Evolutionary conservation across 208 protist species (phyloP), one percentile per base, ranked within the genome.

Genomic region (Trypanosoma boissoni): DNA sequence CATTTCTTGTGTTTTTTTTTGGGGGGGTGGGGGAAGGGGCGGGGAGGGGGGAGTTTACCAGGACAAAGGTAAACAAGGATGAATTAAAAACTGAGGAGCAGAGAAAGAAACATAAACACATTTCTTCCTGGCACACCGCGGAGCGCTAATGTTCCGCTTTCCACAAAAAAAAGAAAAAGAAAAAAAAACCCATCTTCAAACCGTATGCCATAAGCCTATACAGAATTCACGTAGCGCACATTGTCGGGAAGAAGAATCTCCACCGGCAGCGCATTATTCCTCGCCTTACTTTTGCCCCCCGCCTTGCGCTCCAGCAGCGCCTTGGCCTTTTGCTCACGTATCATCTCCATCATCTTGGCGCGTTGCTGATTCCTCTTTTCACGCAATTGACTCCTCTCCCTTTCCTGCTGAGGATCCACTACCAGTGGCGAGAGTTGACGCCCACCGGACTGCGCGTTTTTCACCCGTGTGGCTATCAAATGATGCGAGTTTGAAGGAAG

Each of bases 341-440:
- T 92, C 41, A 85, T 78, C 58, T 80, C 74, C 68, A 81, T 76
- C 80, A 91, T 86, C n/a, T 72, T 72, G 46, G 68, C 66, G 3
- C 85, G 80, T 42, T 92, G 78, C 48, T 61, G 66, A 48, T 92
- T 80, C 5, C 85, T 72, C 55, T 80, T 80, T 49, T 78, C 81
- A n/a, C 77, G 70, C 3, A 69, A 68, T n/a, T 52, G 43, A 31
- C 61, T 64, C 42, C 78, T 68, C 56, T 74, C 73, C 42, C 68
- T 66, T 49, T 82, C 85, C 24, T 26, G 36, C 16, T 65, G 27
- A 5, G 39, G 49, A 39, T 27, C 43, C 24, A 24, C 21, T 39
- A 14, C 45, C 56, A 34, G 49, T 51, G 66, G 28, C 8, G 49
- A 66, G 68, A 50, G 10, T 44, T 28, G 34, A 32, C 56, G 34